phyloP scores from a whole-genome alignment of 2,329 filamentous ascomycete species.

The Aspergillus pseudonomiae region DNA sequence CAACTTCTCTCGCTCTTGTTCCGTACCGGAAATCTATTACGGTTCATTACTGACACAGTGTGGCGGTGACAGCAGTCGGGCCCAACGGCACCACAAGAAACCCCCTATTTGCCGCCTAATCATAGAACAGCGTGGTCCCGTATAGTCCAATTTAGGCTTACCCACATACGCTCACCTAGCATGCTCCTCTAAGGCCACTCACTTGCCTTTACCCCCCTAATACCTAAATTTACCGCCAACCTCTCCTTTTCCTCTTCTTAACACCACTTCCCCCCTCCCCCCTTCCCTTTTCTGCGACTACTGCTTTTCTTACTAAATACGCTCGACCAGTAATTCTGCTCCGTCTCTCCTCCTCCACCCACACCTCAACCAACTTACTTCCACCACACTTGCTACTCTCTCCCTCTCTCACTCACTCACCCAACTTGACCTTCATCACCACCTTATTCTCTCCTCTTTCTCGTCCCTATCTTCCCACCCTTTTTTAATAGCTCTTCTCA shows the following conservation, averaged over 20 bases:
- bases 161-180: slow-evolving; percentile 1
- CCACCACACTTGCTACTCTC: slow-evolving; percentile 23
- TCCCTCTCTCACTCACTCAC: slow-evolving; percentile 15
- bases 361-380: slow-evolving; percentile 10
- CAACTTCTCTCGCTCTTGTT: not conserved
- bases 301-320: slow-evolving; percentile 21
- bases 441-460: slow-evolving; percentile 27
- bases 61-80: slow-evolving; percentile 24
- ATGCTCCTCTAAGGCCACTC: slow-evolving; percentile 14
- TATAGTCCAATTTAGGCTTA: slow-evolving; percentile 10
- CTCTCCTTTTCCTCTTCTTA: slow-evolving; percentile 26
- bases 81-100: slow-evolving; percentile 16
- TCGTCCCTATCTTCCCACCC: slow-evolving; percentile 40
- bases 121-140: slow-evolving; percentile 24
- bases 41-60: slow-evolving; percentile 2
- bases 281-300: slow-evolving; percentile 12
- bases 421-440: slow-evolving; percentile 7
- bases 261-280: slow-evolving; percentile 13
- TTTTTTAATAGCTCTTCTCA: slow-evolving; percentile 36
- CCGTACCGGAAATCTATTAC: not conserved
- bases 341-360: slow-evolving; percentile 7
- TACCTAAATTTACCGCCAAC: slow-evolving; percentile 14
- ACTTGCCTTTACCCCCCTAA: slow-evolving; percentile 19
- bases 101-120: slow-evolving; percentile 19
- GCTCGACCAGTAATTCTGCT: slow-evolving; percentile 5